These are phyloP conservation scores for Monosporascus sp. DNA, from an alignment of 2,329 filamentous ascomycete species.

Conservation along the genomic window DNA sequence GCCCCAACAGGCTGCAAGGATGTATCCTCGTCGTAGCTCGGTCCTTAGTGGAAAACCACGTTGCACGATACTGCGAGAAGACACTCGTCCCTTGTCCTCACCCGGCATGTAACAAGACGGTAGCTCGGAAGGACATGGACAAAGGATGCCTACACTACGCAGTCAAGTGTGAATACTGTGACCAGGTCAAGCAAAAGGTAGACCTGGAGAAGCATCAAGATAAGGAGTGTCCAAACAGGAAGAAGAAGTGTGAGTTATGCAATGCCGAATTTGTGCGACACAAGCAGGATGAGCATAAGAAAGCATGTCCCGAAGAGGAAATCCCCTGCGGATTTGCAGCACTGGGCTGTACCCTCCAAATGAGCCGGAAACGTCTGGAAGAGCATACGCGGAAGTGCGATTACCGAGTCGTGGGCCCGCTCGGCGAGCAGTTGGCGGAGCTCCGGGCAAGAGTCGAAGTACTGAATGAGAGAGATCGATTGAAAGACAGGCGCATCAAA, in stretches of 20 bases:
- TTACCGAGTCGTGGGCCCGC: constrained; percentile 47
- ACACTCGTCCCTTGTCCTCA: constrained; percentile 53
- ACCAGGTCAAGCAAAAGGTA: constrained; percentile 40
- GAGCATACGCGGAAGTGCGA: constrained; percentile 44
- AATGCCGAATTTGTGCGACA: constrained; percentile 37
- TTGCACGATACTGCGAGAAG: constrained; percentile 51
- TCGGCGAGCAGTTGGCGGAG: constrained; percentile 41
- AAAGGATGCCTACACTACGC: constrained; percentile 51
- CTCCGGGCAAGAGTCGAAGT: constrained; percentile 45
- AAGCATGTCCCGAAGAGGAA: constrained; percentile 39
- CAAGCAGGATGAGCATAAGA: constrained; percentile 42
- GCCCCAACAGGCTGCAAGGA: constrained; percentile 47
- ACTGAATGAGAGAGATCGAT: constrained; percentile 32
- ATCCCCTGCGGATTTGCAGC: constrained; percentile 42
- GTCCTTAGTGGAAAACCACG: constrained; percentile 51
- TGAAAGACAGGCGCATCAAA: constrained; percentile 37
- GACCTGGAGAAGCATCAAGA: constrained; percentile 42
- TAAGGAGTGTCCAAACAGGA: constrained; percentile 39
- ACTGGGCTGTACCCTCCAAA: constrained; percentile 41
- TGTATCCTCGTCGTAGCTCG: constrained; percentile 48
- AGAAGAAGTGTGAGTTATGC: constrained; percentile 46
- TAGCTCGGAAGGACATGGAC: constrained; percentile 45
- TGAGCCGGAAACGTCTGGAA: constrained; percentile 34
- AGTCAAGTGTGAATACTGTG: constrained; percentile 49
- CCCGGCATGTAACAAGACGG: constrained; percentile 43